Evolutionary conservation across 2,329 filamentous ascomycete species (phyloP).

Genomic region (Pezicula neosporulosa): DNA sequence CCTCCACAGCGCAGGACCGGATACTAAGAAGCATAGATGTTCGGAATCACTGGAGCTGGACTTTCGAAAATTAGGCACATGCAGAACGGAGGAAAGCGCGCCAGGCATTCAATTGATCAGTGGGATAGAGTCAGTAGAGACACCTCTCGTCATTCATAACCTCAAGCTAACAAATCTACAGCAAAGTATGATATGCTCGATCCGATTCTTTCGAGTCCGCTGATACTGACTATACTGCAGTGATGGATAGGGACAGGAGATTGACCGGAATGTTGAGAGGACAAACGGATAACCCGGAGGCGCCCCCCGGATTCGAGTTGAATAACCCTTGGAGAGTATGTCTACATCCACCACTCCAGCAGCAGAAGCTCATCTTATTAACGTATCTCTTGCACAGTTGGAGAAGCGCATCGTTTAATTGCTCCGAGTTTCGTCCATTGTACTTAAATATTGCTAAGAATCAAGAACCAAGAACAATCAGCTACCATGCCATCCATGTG

Average conservation of each 20-base stretch:
- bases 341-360: not conserved
- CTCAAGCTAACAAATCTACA: conserved; percentile 21
- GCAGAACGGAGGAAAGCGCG: conserved; percentile 36
- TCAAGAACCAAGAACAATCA: too few relatives aligned
- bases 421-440: conserved; percentile 6
- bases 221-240: conserved; percentile 21
- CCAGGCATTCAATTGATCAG: conserved; percentile 34
- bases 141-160: not conserved
- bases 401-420: conserved; percentile 26
- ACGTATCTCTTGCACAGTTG: conserved; percentile 16
- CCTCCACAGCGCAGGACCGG: not conserved
- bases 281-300: conserved; percentile 32
- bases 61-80: conserved; percentile 33
- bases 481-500: too few relatives aligned
- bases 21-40: conserved; percentile 32
- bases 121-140: conserved; percentile 34
- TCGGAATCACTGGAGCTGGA: conserved; percentile 34
- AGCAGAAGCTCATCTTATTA: not conserved
- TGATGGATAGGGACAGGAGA: conserved; percentile 39
- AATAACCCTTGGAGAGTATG: conserved; percentile 39
- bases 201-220: not conserved
- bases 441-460: conserved; percentile 12
- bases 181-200: conserved; percentile 28
- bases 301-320: conserved; percentile 35
- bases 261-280: conserved; percentile 36